These are phyloP conservation scores for Tephrocybe sp. DNA, from an alignment of 768 basidiomycete genomes.

Conservation along the genomic window DNA sequence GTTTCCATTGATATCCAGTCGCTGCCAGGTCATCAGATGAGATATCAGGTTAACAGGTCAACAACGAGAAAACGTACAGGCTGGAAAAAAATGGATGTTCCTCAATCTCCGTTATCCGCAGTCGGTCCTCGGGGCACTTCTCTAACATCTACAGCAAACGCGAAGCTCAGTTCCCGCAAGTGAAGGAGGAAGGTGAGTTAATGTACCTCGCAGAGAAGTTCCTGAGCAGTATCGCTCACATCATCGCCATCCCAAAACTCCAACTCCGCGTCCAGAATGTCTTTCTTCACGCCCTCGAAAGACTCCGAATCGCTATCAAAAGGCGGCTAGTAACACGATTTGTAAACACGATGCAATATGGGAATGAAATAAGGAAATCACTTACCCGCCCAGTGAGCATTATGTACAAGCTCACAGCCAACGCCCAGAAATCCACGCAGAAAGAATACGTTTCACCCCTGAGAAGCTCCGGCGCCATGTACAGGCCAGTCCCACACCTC, in stretches of 20 bases:
- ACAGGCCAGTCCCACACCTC: slow-evolving; percentile 9
- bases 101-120: slow-evolving; percentile 6
- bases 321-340: slow-evolving; percentile 5
- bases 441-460: slow-evolving; percentile 12
- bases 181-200: neutral
- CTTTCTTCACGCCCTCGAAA: slow-evolving; percentile 2
- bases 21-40: slow-evolving; percentile 13
- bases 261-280: slow-evolving; percentile 5
- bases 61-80: slow-evolving; percentile 7
- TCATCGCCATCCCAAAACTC: slow-evolving; percentile 1
- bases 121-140: slow-evolving; percentile 12
- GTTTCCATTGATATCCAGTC: slow-evolving; percentile 16
- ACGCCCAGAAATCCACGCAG: slow-evolving; percentile 14
- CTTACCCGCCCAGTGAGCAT: slow-evolving; percentile 18
- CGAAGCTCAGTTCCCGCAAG: neutral
- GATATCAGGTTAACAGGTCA: neutral
- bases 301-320: slow-evolving; percentile 5
- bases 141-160: slow-evolving; percentile 8
- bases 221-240: slow-evolving; percentile 2
- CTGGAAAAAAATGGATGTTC: slow-evolving; percentile 11
- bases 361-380: neutral
- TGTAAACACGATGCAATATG: neutral
- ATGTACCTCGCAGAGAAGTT: slow-evolving; percentile 9
- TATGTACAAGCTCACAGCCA: slow-evolving; percentile 9
- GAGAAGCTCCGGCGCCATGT: slow-evolving; percentile 16